Base-by-base conservation (phyloP, 2,329 filamentous ascomycete genomes). In the Xylariaceae sp. region DNA sequence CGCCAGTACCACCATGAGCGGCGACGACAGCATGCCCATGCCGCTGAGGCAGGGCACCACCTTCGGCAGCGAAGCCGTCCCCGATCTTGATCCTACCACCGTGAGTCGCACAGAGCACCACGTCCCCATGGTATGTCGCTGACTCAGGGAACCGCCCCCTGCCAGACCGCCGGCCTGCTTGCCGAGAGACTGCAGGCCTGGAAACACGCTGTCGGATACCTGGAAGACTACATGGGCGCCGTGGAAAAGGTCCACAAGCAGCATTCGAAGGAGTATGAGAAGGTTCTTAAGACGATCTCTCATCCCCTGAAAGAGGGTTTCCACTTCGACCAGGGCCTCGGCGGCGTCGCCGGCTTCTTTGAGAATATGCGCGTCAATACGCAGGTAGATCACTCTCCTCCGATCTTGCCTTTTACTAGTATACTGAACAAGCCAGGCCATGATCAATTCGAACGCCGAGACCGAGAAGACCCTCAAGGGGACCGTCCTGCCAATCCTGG, bases 321-420 rank as follows among this genome's bases (percentile, higher is more conserved):
- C 49, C 92, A 98, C 63, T 98, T 96, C 55, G 87, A 94, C 53
- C 83, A 93, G 59, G 80, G 75, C 38, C 68, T 90, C n/a, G 88
- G 87, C 14, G 92, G 92, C 39, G 65, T 98, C 36, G 80, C 87
- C 28, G 83, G 86, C 40, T 77, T 94, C 63, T 95, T 96, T 53
- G 90, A 96, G 63, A 95, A 92, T 60, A 79, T 98, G 64, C 80
- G 89, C 39, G 73, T 80, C 50, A 96, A 96, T 63, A 95, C 90
- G 5, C 85, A 80, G 61, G 76, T 78, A 36, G 39, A 35, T 29
- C 12, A 12, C 21, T 22, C 21, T 23, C 8, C 12, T 12, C 8
- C 12, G 4, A 9, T 4, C n/a, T 5, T 21, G 16, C 14, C 13
- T 5, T 12, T 10, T 17, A 16, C 16, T 16, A 5, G 4, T 24